These are phyloP conservation scores for Dictyostelium firmibasis DNA, from an alignment of 78 protist species.

Conservation along the genomic window DNA sequence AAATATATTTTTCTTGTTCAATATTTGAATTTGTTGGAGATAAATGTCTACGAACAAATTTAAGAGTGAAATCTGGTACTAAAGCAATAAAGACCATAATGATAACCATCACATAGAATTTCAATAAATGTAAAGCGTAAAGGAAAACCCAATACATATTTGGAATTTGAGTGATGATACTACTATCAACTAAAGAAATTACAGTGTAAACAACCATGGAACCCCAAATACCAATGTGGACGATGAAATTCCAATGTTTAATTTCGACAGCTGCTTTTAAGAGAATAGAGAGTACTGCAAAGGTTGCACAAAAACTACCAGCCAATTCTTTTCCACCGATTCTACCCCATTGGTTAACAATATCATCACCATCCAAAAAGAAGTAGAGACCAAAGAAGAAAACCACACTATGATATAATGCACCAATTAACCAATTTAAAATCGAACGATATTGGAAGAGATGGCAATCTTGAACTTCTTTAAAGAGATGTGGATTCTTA, in stretches of 20 bases:
- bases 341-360: background rate
- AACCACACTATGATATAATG: constrained; percentile 15
- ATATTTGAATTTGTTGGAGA: background rate
- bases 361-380: constrained; percentile 7
- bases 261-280: constrained; percentile 13
- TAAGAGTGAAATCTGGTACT: constrained; percentile 32
- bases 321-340: constrained; percentile 4
- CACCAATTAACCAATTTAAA: constrained; percentile 1
- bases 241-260: constrained; percentile 42
- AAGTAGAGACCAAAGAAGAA: constrained; percentile 10
- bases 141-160: background rate
- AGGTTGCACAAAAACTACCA: background rate
- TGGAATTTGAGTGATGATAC: background rate
- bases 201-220: background rate
- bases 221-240: background rate
- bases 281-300: background rate
- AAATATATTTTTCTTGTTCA: constrained; percentile 11
- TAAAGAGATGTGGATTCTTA: constrained; percentile 34
- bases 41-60: constrained; percentile 19
- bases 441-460: background rate
- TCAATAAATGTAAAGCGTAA: background rate
- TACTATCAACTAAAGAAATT: background rate
- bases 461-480: constrained; percentile 50
- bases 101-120: constrained; percentile 24
- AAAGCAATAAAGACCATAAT: constrained; percentile 28